Percentiles rank a stretch among this genome's conserved stretches.
These are phyloP conservation scores for Phytophthora syringae DNA, from an alignment of 352 stramenopile species.

Conservation along the genomic window DNA sequence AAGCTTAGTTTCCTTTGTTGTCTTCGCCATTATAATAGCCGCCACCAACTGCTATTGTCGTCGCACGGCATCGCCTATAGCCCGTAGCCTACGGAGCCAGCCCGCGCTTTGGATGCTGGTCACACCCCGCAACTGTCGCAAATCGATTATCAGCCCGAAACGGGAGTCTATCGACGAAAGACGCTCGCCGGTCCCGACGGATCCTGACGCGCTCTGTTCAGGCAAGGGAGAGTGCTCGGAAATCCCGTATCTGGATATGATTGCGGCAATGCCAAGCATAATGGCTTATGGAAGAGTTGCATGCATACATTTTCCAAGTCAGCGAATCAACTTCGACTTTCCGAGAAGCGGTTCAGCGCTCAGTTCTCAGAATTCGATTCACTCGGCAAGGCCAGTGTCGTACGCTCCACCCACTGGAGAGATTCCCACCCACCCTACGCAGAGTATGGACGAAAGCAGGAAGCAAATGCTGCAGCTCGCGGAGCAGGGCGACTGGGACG, in stretches of 20 bases:
- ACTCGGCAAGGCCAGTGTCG: slow-evolving; percentile 12
- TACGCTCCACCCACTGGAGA: neutral
- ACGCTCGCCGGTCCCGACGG: too few relatives aligned
- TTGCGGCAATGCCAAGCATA: slow-evolving; percentile 10
- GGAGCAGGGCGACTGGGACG: slow-evolving; percentile 74
- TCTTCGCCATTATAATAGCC: too few relatives aligned
- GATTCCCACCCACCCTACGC: neutral
- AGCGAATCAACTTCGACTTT: too few relatives aligned
- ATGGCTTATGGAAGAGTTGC: slow-evolving; percentile 24
- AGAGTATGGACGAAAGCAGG: slow-evolving; percentile 55
- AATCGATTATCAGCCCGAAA: too few relatives aligned
- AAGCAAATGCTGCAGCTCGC: slow-evolving; percentile 60
- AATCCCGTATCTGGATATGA: neutral
- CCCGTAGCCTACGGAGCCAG: too few relatives aligned
- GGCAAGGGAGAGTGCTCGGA: neutral
- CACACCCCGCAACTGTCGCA: slow-evolving; percentile 10
- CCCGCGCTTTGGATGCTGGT: neutral
- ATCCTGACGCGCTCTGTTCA: too few relatives aligned
- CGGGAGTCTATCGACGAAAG: too few relatives aligned
- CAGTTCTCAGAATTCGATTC: slow-evolving; percentile 13
- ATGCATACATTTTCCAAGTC: slow-evolving; percentile 25
- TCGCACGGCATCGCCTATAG: too few relatives aligned
- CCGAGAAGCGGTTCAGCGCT: slow-evolving; percentile 11
- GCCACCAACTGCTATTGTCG: too few relatives aligned
- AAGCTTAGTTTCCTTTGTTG: too few relatives aligned